Evolutionary conservation across 2,329 filamentous ascomycete species (phyloP).

Genomic region (Neurospora crassa): DNA sequence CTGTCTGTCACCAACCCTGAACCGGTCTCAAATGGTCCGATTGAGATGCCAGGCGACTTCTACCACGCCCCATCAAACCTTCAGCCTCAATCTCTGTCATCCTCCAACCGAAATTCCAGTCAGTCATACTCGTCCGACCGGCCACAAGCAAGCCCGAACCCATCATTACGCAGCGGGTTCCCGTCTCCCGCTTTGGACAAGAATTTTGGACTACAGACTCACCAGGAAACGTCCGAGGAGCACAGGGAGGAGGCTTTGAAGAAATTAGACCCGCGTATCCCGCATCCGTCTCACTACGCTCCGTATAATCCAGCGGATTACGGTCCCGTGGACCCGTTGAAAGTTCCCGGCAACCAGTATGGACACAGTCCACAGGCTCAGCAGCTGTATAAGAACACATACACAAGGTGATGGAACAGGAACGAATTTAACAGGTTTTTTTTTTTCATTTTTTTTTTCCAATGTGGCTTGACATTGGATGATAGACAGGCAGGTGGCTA

Average conservation of each 20-base stretch:
- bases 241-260: conserved; percentile 23
- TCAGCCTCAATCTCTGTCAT: conserved; percentile 19
- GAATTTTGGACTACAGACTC: conserved; percentile 27
- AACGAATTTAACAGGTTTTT: neutral
- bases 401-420: neutral
- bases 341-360: conserved; percentile 1
- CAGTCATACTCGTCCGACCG: conserved; percentile 18
- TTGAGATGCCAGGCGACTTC: conserved; percentile 40
- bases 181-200: conserved; percentile 23
- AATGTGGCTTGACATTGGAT: neutral
- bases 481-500: conserved; percentile 2
- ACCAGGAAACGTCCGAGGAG: conserved; percentile 38
- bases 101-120: conserved; percentile 21
- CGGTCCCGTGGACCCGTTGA: conserved; percentile 6
- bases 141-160: conserved; percentile 10
- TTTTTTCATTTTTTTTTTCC: neutral
- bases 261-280: conserved; percentile 16
- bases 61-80: conserved; percentile 24
- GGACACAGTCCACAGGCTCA: neutral
- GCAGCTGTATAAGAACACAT: neutral
- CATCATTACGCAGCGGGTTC: conserved; percentile 25
- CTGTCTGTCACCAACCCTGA: conserved; percentile 25
- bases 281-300: conserved; percentile 13
- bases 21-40: conserved; percentile 10
- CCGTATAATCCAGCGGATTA: conserved; percentile 33